Percentiles rank a stretch among this genome's conserved stretches.
Evolutionary conservation across 2,329 filamentous ascomycete species (phyloP).

Genomic region (Furcasterigmium sp.): DNA sequence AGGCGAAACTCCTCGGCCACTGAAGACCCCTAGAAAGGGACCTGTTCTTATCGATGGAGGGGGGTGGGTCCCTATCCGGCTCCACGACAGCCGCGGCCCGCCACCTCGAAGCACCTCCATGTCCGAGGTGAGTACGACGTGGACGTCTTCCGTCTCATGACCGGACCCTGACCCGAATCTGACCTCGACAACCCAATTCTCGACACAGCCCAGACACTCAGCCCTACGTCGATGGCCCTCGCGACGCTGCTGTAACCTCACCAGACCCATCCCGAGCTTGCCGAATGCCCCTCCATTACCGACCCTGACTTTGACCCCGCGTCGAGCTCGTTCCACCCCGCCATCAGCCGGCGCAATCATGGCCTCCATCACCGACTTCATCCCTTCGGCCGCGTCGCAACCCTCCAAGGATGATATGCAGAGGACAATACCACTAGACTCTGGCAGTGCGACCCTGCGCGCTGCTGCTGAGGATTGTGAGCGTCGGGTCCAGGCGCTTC

Average conservation of each 20-base stretch:
- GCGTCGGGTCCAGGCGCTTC: conserved; percentile 53
- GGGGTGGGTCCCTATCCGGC: too few species aligned
- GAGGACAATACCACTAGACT: too few species aligned
- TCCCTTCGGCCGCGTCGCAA: too few species aligned
- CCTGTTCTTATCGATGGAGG: too few species aligned
- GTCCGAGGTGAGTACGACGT: neutral
- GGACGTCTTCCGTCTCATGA: too few species aligned
- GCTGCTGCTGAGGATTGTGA: neutral
- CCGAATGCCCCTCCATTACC: neutral
- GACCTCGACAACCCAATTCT: neutral
- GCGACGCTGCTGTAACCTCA: neutral
- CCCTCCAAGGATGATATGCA: too few species aligned
- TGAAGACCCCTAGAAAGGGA: too few species aligned
- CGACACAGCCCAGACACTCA: neutral
- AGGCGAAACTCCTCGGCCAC: conserved; percentile 16
- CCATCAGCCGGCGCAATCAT: neutral
- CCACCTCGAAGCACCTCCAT: neutral
- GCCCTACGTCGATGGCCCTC: neutral
- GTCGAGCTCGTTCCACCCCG: neutral
- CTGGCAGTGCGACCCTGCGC: neutral
- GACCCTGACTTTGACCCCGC: neutral
- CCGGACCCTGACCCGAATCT: too few species aligned
- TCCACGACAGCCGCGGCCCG: neutral
- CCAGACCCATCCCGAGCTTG: neutral
- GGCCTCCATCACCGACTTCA: too few species aligned